Evolutionary conservation across 306 rosid genomes (phyloP).

Genomic region (Acacia acuminata): DNA sequence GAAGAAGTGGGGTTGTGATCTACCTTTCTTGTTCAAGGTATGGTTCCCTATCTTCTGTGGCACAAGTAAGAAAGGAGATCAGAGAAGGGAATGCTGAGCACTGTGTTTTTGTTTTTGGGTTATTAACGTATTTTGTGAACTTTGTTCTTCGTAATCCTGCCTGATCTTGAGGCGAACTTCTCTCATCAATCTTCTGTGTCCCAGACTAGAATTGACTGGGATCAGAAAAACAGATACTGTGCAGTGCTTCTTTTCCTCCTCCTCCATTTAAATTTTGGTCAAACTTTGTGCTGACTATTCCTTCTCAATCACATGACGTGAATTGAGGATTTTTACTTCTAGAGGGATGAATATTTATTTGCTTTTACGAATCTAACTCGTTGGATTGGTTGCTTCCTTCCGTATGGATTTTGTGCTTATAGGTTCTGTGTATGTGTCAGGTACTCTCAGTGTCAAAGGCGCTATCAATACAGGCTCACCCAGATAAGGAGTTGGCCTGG

Average conservation of each 20-base stretch:
- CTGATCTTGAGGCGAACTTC: neutral
- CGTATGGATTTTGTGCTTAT: constrained; percentile 16
- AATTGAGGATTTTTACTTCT: neutral
- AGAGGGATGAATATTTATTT: neutral
- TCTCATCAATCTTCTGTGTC: neutral
- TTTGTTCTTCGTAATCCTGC: neutral
- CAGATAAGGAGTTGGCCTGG: constrained; percentile 88
- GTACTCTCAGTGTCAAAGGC: constrained; percentile 88
- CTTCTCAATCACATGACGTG: neutral
- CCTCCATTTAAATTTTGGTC: neutral
- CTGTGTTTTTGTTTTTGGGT: neutral
- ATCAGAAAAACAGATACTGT: neutral
- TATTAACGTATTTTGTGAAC: neutral
- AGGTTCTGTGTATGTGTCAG: constrained; percentile 38
- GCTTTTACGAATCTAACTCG: neutral
- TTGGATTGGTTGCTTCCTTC: neutral
- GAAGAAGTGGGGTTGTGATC: constrained; percentile 77
- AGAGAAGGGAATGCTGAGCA: neutral
- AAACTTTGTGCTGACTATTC: neutral
- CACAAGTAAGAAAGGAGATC: neutral
- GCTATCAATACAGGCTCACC: constrained; percentile 97
- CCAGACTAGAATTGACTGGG: constrained; percentile 1
- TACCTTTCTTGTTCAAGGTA: constrained; percentile 94
- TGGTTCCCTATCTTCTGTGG: neutral
- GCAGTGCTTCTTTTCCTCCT: neutral